A percentile compares a stretch with the other conserved stretches of the same genome.
Conservation (phyloP, 2,329 filamentous ascomycete genomes). For the Aspergillus arachidicola region DNA sequence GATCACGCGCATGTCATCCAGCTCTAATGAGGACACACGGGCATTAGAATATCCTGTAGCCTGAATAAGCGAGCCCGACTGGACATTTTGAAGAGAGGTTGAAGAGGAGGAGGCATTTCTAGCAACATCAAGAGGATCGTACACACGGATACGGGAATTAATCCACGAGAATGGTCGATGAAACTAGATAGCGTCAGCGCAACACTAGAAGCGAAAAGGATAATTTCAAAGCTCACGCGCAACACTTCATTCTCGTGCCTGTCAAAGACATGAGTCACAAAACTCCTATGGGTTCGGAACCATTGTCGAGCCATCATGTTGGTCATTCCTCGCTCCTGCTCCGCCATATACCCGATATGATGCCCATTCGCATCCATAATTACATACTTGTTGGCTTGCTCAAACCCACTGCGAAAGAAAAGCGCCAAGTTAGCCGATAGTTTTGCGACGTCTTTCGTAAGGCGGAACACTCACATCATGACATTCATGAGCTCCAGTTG, state of each 20-base stretch:
- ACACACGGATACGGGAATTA: slow-evolving; percentile 60
- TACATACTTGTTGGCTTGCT: slow-evolving; percentile 68
- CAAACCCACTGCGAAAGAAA: slow-evolving; percentile 54
- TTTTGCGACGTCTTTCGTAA: not conserved
- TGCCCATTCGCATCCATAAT: slow-evolving; percentile 66
- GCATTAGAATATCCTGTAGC: slow-evolving; percentile 48
- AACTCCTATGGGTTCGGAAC: slow-evolving; percentile 64
- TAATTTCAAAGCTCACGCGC: slow-evolving; percentile 37
- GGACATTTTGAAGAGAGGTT: slow-evolving; percentile 48
- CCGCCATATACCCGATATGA: slow-evolving; percentile 66
- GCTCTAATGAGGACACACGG: slow-evolving; percentile 56
- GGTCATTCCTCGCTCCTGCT: slow-evolving; percentile 62
- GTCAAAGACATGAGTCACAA: slow-evolving; percentile 68
- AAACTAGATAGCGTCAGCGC: slow-evolving; percentile 45
- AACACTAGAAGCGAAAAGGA: not conserved
- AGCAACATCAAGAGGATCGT: slow-evolving; percentile 51
- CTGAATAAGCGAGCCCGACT: slow-evolving; percentile 43
- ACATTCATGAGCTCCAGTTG: slow-evolving; percentile 69
- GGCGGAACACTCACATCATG: slow-evolving; percentile 48
- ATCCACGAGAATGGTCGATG: slow-evolving; percentile 67
- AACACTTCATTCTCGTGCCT: slow-evolving; percentile 62
- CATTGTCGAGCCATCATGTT: slow-evolving; percentile 60
- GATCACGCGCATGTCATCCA: slow-evolving; percentile 63
- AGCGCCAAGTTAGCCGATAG: slow-evolving; percentile 8
- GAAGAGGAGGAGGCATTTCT: slow-evolving; percentile 40